These are phyloP conservation scores for Jaltomata sinuosa DNA, from an alignment of 257 asterid genomes.

Conservation along the genomic window DNA sequence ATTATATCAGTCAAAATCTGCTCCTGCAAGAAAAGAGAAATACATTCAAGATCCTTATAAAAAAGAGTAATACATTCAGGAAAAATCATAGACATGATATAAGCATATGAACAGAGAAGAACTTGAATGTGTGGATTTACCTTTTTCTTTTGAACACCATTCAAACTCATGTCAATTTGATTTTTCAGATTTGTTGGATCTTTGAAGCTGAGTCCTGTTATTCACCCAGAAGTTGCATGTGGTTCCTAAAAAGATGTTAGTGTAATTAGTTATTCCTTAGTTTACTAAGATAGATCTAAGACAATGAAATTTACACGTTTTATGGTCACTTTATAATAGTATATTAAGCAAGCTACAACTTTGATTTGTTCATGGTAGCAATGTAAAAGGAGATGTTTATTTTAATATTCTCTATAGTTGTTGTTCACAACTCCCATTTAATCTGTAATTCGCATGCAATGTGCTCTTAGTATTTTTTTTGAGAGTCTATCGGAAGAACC, in stretches of 20 bases:
- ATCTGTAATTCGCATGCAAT: not conserved
- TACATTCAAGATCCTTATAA: not conserved
- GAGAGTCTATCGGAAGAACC: too few species aligned
- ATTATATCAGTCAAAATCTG: slow-evolving; percentile 23
- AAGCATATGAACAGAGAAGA: not conserved
- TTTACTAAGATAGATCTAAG: too few species aligned
- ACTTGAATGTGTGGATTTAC: slow-evolving; percentile 11
- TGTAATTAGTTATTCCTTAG: too few species aligned
- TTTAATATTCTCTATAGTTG: too few species aligned
- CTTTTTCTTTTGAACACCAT: slow-evolving; percentile 36
- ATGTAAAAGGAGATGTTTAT: too few species aligned
- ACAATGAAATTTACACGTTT: too few species aligned
- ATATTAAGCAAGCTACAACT: too few species aligned
- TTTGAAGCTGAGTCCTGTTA: too few species aligned
- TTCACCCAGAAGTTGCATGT: too few species aligned
- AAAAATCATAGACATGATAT: not conserved
- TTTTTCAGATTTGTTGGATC: slow-evolving; percentile 35
- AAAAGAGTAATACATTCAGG: not conserved
- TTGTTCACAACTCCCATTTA: not conserved
- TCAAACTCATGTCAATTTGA: slow-evolving; percentile 50
- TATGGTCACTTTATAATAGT: too few species aligned
- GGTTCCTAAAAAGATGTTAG: too few species aligned
- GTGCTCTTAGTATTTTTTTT: not conserved
- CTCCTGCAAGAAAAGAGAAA: slow-evolving; percentile 27
- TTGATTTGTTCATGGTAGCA: too few species aligned